Base-by-base conservation (phyloP, 345 rosid genomes). In the Gossypium longicalyx region DNA sequence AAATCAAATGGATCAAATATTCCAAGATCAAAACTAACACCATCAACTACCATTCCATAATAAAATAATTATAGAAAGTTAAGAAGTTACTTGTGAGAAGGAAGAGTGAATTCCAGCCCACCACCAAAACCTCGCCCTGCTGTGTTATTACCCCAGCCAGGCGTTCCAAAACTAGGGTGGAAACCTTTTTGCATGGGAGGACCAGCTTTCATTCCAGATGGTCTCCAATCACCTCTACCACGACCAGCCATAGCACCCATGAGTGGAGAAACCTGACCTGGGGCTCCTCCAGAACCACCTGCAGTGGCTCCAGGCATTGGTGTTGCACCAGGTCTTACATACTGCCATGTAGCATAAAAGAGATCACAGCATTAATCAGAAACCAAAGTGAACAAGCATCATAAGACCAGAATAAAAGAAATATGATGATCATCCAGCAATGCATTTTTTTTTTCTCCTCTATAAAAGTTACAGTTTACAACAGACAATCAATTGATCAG, bases 141-240 rank as follows among this genome's bases (percentile, higher is more conserved):
- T 86, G 79, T 67, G 71, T 79, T 84, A 78, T 72, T 71, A 78
- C 96, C 92, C 90, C 97, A 82, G 17, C 73, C 80, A 82, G 94
- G 56, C 56, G 77, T 76, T 65, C 92, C 97, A 79, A 77, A 84
- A 76, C 87, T 83, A 81, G 85, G 84, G 77, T 89, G 93, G 76
- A 85, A 89, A 76, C 88, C 83, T 82, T 93, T 96, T 81, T 89
- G 94, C 86, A 89, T 76, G 60, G 86, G 70, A 75, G 90, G 78
- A 81, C 80, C 89, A 85, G 77, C 79, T 84, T 89, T 91, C 79
- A 86, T 83, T 76, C 92, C 98, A 67, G 76, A 17, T 71, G 93
- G 91, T 72, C 98, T 89, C 98, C 97, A 91, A 54, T 96, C 99
- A 79, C 97, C 97, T 82, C 98, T 91, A 61, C 97, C 98, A 75